Base-by-base conservation (phyloP, 257 asterid species). In the Cruciata laevipes region DNA sequence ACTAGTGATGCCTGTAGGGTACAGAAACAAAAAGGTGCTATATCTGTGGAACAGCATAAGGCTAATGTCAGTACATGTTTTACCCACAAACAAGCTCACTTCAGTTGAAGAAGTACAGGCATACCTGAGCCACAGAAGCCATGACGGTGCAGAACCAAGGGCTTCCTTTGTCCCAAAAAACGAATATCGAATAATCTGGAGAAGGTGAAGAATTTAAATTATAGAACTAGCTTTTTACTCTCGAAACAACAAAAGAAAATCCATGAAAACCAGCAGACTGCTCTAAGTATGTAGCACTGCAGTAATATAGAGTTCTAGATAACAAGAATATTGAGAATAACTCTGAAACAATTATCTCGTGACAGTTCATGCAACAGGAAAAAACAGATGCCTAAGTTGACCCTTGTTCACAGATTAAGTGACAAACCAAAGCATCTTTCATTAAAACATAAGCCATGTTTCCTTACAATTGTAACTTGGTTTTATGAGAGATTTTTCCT, bases 91-190 rank as follows among this genome's bases (percentile, higher is more conserved):
- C 25, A 67, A 18, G 44, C 3, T 53, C 18, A 20, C 9, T 37
- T 60, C 21, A 37, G 57, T 51, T 56, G 14, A 56, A 56, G 5
- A 11, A 30, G 9, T 53, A 53, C 40, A 17, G 58, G 7, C 44
- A 24, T 75, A 81, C 86, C 86, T 78, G 76, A 93, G 82, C 99
- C 99, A 93, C 27, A 84, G 85, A 80, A 86, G 86, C 95, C 92
- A 90, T 31, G 89, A 71, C 73, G 99, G 97, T 71, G 95, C 85
- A 63, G 65, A 76, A 6, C 95, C 99, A 66, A 85, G 66, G 64
- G 87, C 83, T 67, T 93, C 99, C 82, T 88, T 93, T 65, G 83
- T 76, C 20, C 97, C 99, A 77, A 93, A 93, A 61, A 88, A 93
- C 32, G 97, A 82, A 75, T 93, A 93, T 10, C 97, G 75, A 18